Evolutionary conservation across 257 asterid genomes (phyloP).

Genomic region (Rehmannia glutinosa): DNA sequence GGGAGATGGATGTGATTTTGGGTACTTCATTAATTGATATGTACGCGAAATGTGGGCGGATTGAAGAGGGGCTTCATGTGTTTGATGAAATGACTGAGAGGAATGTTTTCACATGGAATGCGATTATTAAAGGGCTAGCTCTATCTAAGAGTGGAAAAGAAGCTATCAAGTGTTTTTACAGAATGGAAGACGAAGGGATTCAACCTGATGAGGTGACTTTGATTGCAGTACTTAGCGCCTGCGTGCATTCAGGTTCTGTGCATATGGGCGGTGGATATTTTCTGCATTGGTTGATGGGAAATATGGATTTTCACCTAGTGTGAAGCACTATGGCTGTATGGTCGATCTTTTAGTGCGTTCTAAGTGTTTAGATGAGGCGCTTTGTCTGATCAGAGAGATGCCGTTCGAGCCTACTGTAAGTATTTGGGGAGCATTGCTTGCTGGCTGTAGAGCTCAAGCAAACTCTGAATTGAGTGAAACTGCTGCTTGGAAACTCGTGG

Average conservation of each 20-base stretch:
- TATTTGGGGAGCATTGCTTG: slow-evolving; percentile 68
- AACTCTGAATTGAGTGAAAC: slow-evolving; percentile 46
- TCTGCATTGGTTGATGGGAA: slow-evolving; percentile 34
- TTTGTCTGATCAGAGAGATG: slow-evolving; percentile 40
- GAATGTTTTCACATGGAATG: slow-evolving; percentile 69
- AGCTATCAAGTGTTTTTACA: slow-evolving; percentile 49
- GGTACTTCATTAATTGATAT: slow-evolving; percentile 71
- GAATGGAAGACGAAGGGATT: slow-evolving; percentile 50
- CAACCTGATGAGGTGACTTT: slow-evolving; percentile 58
- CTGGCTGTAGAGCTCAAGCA: slow-evolving; percentile 47
- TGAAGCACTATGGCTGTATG: slow-evolving; percentile 62
- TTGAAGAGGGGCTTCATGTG: slow-evolving; percentile 37
- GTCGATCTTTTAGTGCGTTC: slow-evolving; percentile 58
- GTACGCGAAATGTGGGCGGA: slow-evolving; percentile 64
- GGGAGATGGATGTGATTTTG: slow-evolving; percentile 68
- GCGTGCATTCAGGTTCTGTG: slow-evolving; percentile 53
- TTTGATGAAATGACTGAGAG: slow-evolving; percentile 46
- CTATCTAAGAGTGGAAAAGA: slow-evolving; percentile 51
- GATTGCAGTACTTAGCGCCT: slow-evolving; percentile 51
- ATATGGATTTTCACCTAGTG: slow-evolving; percentile 51
- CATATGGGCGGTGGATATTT: slow-evolving; percentile 46
- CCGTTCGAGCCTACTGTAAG: slow-evolving; percentile 49
- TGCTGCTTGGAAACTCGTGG: slow-evolving; percentile 67
- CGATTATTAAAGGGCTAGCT: slow-evolving; percentile 59
- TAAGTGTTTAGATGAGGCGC: slow-evolving; percentile 45